Conservation (phyloP, 2,329 filamentous ascomycete genomes). For the Chlorencoelia australis region DNA sequence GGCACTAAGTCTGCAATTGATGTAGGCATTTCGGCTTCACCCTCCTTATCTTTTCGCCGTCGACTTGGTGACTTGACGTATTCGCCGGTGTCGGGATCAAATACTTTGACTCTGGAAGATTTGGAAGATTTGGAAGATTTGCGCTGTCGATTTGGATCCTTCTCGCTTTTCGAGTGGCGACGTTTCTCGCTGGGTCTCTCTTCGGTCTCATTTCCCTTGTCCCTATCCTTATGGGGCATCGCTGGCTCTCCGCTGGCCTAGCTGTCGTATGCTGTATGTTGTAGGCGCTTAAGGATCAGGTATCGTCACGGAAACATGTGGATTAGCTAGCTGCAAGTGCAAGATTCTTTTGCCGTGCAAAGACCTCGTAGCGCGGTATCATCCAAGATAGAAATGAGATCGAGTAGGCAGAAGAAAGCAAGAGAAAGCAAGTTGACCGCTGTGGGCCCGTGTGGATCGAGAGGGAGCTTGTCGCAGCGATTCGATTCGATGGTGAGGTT, state of each 20-base stretch:
- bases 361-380: no score
- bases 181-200: constrained; percentile 22
- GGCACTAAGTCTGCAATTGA: constrained; percentile 40
- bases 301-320: no score
- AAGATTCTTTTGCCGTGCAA: no score
- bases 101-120: constrained; percentile 22
- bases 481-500: no score
- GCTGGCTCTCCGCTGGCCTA: no score
- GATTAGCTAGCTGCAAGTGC: no score
- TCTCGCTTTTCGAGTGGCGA: constrained; percentile 24
- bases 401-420: no score
- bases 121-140: constrained; percentile 25
- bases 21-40: constrained; percentile 18
- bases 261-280: no score
- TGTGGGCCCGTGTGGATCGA: no score
- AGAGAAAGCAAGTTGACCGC: no score
- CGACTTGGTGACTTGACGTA: constrained; percentile 22
- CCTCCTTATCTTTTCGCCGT: constrained; percentile 21
- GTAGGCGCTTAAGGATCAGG: constrained; percentile 8
- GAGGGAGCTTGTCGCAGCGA: no score
- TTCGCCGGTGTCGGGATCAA: constrained; percentile 26
- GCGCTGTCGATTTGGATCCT: constrained; percentile 24
- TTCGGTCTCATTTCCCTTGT: constrained; percentile 21
- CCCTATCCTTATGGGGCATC: constrained; percentile 10
- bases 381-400: no score